Evolutionary conservation across 2,329 filamentous ascomycete species (phyloP), one percentile per base, ranked within the genome.

Genomic region (Aspergillus hiratsukae): DNA sequence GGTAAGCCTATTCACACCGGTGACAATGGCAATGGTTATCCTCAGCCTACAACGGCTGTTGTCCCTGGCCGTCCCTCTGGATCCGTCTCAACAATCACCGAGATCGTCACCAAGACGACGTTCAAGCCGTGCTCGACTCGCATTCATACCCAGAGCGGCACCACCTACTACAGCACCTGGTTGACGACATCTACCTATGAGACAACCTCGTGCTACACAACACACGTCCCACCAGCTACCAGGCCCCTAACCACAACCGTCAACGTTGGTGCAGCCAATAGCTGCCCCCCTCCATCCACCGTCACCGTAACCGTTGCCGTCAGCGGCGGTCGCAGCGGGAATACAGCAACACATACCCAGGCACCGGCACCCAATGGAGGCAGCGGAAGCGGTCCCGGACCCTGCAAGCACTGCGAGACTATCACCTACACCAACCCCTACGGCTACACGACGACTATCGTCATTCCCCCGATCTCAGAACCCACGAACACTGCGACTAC

Each of bases 81-180:
- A 27, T 29, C 29, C n/a, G 52, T 51, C 28, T 41, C 60, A 28
- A 66, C 66, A 14, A 62, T 62, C 29, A 69, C 66, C 23, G 65
- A 68, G 48, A 69, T 61, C 37, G 65, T 69, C 55, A 70, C 67
- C 35, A 62, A 52, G 48, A 72, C 69, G 4, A 66, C 58, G 3
- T 72, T 69, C 48, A 64, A 72, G 40, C 71, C 71, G n/a, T 69
- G 64, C 59, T 72, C 70, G n/a, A 71, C 67, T 31, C 55, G 69
- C 9, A 56, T 72, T 37, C 63, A 61, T 43, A 66, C 66, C 17
- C 46, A 60, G 6, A 56, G 59, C 21, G 61, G 63, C 21, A 64
- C 61, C 40, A 74, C 71, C n/a, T 70, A 60, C 58, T 74, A 70
- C 60, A 68, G 66, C 49, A 70, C 69, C 11, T 74, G 66, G 64